Base-by-base conservation (phyloP, 352 stramenopile genomes). In the Pythium dissotocum region DNA sequence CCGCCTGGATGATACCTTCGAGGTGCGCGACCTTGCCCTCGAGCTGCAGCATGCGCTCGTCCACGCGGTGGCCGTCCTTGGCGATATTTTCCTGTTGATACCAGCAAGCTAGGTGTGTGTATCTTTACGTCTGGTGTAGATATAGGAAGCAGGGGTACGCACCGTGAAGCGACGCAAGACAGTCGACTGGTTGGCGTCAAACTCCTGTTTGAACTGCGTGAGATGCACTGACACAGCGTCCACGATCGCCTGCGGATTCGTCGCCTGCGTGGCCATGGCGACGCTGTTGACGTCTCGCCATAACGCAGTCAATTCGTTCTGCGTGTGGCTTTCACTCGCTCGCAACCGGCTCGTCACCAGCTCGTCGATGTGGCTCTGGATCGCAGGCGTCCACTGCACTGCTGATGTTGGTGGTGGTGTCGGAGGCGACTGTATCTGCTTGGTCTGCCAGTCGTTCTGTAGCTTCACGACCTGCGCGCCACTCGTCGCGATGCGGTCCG, bases 121-220 rank as follows among this genome's bases (percentile, higher is more conserved):
- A 7, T 16, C 21, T 24, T 24, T 24, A 24, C 21, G 0, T 24
- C 21, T 24, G 21, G 21, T 24, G 21, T 24, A 24, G 21, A 24
- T 24, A 24, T 24, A 24, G 21, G 21, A 24, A 24, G 16, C 5
- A 30, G 16, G 18, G 4, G 18, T 6, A 42, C 60, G 6, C 46
- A 69, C 67, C 10, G 77, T 83, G 61, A 89, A 89, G 4, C 76
- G 66, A 3, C 72, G 71, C 46, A 89, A 65, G 21, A 83, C 73
- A 18, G 36, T 68, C 16, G 58, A 73, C 70, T 89, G 81, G 42
- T 86, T 85, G 13, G 64, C 51, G 55, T 87, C 79, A 30, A 87
- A 84, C 54, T 89, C 81, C 10, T 79, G 71, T 51, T 89, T 89
- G 61, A 89, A 87, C 51, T 87, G 81, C 13, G 77, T 76, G 33